phyloP scores from a whole-genome alignment of 106 monocot genomes.

The Dendrobium chrysotoxum region DNA sequence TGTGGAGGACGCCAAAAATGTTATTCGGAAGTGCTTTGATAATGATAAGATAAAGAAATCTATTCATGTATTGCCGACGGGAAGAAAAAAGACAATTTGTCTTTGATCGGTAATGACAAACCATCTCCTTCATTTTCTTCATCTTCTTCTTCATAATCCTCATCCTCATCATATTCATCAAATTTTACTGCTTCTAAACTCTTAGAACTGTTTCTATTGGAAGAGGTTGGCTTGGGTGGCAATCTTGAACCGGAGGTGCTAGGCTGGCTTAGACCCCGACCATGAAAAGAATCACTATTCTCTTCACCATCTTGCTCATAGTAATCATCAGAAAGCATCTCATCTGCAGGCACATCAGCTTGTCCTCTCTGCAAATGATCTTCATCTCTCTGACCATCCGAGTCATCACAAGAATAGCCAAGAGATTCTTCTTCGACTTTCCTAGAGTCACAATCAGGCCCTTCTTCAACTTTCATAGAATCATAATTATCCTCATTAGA shows the following conservation, averaged over 20 bases:
- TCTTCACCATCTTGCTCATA: constrained; percentile 97
- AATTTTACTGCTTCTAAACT: constrained; percentile 34
- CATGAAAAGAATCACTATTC: constrained; percentile 65
- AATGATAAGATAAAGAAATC: background rate
- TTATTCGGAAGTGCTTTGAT: background rate
- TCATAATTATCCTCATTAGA: constrained; percentile 24
- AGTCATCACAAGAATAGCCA: constrained; percentile 37
- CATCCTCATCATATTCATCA: constrained; percentile 65
- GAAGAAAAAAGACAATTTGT: no score
- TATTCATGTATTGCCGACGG: no score
- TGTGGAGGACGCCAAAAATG: background rate
- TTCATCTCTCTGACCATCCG: constrained; percentile 28
- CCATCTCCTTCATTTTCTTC: constrained; percentile 58
- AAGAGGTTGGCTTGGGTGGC: constrained; percentile 30
- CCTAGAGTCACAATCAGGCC: constrained; percentile 21
- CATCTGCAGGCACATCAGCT: constrained; percentile 67
- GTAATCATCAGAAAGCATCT: constrained; percentile 99
- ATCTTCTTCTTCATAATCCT: constrained; percentile 57
- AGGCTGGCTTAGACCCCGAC: constrained; percentile 35
- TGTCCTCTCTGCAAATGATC: constrained; percentile 39
- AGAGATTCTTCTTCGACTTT: constrained; percentile 23
- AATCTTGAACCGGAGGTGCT: constrained; percentile 45
- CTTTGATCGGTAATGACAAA: background rate
- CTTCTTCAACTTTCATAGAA: constrained; percentile 20
- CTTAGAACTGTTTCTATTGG: constrained; percentile 31